Percentiles rank a stretch among this genome's conserved stretches.
phyloP scores from a whole-genome alignment of 305 asterid genomes.

The Andrographis paniculata region DNA sequence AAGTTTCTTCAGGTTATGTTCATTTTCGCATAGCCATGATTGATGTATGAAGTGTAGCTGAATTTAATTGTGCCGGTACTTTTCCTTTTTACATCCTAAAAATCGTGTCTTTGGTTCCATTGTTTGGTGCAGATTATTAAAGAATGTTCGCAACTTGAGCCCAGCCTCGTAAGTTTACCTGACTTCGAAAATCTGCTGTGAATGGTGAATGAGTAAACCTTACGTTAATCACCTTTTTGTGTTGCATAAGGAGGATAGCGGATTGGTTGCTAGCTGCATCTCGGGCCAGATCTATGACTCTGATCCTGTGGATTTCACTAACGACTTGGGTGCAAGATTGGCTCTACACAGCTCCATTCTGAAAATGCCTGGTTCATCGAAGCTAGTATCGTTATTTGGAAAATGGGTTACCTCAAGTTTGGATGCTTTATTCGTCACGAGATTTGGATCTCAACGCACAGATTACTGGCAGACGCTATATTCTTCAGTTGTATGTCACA shows the following conservation, averaged over 20 bases:
- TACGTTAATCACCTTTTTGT: slow-evolving; percentile 13
- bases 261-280: slow-evolving; percentile 63
- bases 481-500: slow-evolving; percentile 58
- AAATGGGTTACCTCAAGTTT: slow-evolving; percentile 65
- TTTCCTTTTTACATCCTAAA: not conserved
- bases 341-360: slow-evolving; percentile 52
- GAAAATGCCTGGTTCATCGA: slow-evolving; percentile 71
- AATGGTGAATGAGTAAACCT: slow-evolving; percentile 10
- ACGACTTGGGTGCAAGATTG: slow-evolving; percentile 68
- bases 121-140: slow-evolving; percentile 55
- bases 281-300: slow-evolving; percentile 88
- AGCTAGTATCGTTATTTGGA: slow-evolving; percentile 56
- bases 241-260: slow-evolving; percentile 61
- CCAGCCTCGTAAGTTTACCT: slow-evolving; percentile 44
- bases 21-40: slow-evolving; percentile 9
- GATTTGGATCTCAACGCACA: slow-evolving; percentile 65
- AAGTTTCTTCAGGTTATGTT: slow-evolving; percentile 73
- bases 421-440: slow-evolving; percentile 86
- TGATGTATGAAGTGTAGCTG: not conserved
- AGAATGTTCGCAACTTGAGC: slow-evolving; percentile 70
- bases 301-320: slow-evolving; percentile 70
- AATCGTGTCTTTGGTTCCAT: too few species aligned
- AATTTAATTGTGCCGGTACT: not conserved
- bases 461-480: slow-evolving; percentile 79
- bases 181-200: slow-evolving; percentile 8